Percentiles rank a stretch among this genome's conserved stretches.
Conservation (phyloP, 2,329 filamentous ascomycete genomes). For the Niveomyces coronatus region DNA sequence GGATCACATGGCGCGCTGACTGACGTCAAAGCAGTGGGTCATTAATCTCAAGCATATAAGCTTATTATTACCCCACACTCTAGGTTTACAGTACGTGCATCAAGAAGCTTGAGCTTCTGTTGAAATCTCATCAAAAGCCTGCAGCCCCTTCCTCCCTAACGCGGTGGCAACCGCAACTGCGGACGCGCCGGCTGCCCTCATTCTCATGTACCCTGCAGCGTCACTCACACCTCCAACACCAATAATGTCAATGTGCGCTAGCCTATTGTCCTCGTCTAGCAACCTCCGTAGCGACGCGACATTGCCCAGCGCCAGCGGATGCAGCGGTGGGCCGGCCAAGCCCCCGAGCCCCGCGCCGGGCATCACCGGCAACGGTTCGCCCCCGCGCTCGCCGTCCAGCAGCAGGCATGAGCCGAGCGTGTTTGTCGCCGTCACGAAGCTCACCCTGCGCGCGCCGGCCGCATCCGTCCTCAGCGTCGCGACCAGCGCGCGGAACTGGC, state of each 20-base stretch:
- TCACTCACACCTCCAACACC: conserved; percentile 66
- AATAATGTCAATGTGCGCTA: conserved; percentile 52
- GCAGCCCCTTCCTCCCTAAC: conserved; percentile 51
- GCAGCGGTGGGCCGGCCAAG: conserved; percentile 60
- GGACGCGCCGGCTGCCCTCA: conserved; percentile 54
- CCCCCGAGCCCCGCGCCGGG: conserved; percentile 54
- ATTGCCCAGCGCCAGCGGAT: conserved; percentile 66
- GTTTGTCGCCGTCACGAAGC: conserved; percentile 35
- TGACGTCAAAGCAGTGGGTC: no score
- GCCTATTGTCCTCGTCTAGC: conserved; percentile 36
- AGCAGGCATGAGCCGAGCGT: conserved; percentile 50
- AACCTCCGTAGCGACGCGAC: conserved; percentile 55
- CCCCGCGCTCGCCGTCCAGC: conserved; percentile 22
- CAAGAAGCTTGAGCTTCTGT: conserved; percentile 11
- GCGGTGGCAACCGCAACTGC: conserved; percentile 62
- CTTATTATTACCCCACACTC: no score
- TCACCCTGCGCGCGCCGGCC: conserved; percentile 25
- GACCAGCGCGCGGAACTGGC: conserved; percentile 51
- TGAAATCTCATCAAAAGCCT: conserved; percentile 51
- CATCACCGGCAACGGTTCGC: conserved; percentile 39
- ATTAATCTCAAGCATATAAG: no score
- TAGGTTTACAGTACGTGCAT: no score
- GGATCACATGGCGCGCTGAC: no score
- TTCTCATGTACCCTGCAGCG: conserved; percentile 49
- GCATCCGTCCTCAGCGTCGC: conserved; percentile 32